Evolutionary conservation across 306 rosid species (phyloP), one percentile per base, ranked within the genome.

Genomic region (Oemleria cerasiformis): DNA sequence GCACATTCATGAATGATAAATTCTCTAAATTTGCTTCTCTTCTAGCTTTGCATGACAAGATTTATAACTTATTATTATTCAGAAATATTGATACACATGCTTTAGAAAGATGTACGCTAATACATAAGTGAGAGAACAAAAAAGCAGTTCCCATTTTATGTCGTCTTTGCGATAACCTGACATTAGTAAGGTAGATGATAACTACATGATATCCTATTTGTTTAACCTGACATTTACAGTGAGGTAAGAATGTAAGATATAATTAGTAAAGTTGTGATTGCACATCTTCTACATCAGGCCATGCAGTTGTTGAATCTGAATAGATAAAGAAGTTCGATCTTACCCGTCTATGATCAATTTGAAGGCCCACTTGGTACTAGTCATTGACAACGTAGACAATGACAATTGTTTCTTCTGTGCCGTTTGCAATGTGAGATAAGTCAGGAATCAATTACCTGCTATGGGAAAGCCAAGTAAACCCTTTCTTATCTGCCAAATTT

Each of bases 281-380:
- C 30, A 16, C 13, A 7, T 36, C 23, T 16, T 60, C 16, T 60
- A 45, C 8, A 15, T 36, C 44, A 16, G 43, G 40, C 43, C 7
- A n/a, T 59, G 65, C 65, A 36, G 65, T 16, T 60, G n/a, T 6
- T 60, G n/a, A 43, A 36, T 17, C 43, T 60, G 40, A 44, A 61
- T 16, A 60, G 14, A 61, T 36, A 17, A 3, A 60, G 23, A 60
- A 61, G 23, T 16, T 38, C 38, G 7, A n/a, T 36, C 38, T 61
- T 61, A 61, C 23, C 65, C 15, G 44, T 30, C 65, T 34, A 60
- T 36, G 9, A 14, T 60, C 42, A 3, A 36, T 34, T 60, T 60
- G 43, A 60, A 34, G 23, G 14, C 15, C 14, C 48, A 40, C 23
- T 63, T 41, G 50, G 9, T 5, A 41, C 9, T 2, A 8, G 13